phyloP scores from a whole-genome alignment of 306 rosid species.

The Dalbergia cultrata region DNA sequence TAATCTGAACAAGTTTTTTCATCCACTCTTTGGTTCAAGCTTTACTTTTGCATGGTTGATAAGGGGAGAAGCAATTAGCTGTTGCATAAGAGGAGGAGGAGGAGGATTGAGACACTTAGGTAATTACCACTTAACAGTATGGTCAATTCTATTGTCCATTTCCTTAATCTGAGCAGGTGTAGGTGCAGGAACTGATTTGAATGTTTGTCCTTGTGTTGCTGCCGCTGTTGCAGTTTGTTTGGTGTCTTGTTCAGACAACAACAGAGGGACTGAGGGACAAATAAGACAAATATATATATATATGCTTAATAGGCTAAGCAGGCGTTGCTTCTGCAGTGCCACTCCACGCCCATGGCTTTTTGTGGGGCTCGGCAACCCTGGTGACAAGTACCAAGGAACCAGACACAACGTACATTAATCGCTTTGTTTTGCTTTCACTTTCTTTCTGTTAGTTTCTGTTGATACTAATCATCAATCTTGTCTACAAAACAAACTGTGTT shows the following conservation, averaged over 20 bases:
- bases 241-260: neutral
- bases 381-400: slow-evolving; percentile 82
- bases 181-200: neutral
- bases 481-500: neutral
- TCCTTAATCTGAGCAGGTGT: neutral
- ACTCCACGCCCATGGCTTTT: slow-evolving; percentile 80
- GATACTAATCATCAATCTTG: neutral
- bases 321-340: slow-evolving; percentile 62
- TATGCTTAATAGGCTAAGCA: slow-evolving; percentile 61
- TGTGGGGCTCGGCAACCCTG: slow-evolving; percentile 91
- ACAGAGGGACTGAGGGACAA: slow-evolving; percentile 30
- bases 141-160: too few relatives aligned
- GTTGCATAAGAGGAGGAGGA: too few relatives aligned
- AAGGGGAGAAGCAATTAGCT: too few relatives aligned
- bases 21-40: too few relatives aligned
- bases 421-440: neutral
- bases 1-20: too few relatives aligned
- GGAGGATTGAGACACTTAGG: too few relatives aligned
- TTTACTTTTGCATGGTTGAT: too few relatives aligned
- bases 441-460: neutral
- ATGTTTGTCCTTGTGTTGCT: neutral
- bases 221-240: slow-evolving; percentile 1
- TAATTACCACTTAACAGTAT: too few relatives aligned
- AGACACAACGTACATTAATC: slow-evolving; percentile 75
- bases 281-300: neutral